These are phyloP conservation scores for Zea mays DNA, from an alignment of 176 grass and related monocot genomes.

Conservation along the genomic window Zm-B73-REFERENCE-NAM-5.0 NC_050103.1:44133001-44133500, in stretches of 20 bases:
- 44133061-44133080: background rate
- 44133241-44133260: background rate
- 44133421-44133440: too few species aligned
- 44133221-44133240: background rate
- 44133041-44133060: background rate
- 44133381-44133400: background rate
- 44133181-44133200: background rate
- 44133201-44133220: background rate
- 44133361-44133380: slow-evolving; percentile 67
- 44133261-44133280: slow-evolving; percentile 1
- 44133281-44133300: background rate
- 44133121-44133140: background rate
- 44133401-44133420: too few species aligned
- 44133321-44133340: slow-evolving; percentile 60
- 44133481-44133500: too few species aligned
- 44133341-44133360: slow-evolving; percentile 60
- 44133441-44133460: too few species aligned
- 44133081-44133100: background rate
- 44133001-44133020: slow-evolving; percentile 13
- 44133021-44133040: background rate
- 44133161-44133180: background rate
- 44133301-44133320: slow-evolving; percentile 26
- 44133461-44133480: too few species aligned
- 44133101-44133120: background rate
- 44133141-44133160: background rate